Evolutionary conservation across 1,284 basidiomycete genomes (phyloP).

Genomic region (Coniferiporia weirii): DNA sequence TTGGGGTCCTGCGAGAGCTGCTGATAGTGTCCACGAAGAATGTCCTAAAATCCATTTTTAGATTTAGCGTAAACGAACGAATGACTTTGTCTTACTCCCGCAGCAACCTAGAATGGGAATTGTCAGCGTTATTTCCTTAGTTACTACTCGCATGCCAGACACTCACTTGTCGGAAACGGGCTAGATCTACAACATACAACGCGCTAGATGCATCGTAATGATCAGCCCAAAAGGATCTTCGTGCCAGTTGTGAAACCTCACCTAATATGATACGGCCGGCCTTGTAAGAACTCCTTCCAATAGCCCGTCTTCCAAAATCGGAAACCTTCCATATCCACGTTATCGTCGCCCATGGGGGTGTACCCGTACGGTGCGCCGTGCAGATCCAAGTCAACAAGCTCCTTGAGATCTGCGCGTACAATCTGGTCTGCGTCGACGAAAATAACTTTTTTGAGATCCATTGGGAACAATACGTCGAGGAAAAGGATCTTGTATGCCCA

Average conservation of each 20-base stretch:
- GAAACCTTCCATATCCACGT: constrained; percentile 94
- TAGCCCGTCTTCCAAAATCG: constrained; percentile 98
- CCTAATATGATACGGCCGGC: constrained; percentile 90
- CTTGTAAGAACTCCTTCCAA: constrained; percentile 82
- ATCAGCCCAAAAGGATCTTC: constrained; percentile 1
- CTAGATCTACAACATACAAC: constrained; percentile 94
- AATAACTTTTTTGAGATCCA: constrained; percentile 97
- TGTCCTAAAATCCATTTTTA: constrained; percentile 54
- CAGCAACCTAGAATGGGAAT: constrained; percentile 51
- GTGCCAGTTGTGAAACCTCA: constrained; percentile 26
- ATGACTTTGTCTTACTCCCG: constrained; percentile 53
- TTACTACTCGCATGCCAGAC: too few species aligned
- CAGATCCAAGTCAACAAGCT: constrained; percentile 87
- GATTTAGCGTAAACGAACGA: background rate
- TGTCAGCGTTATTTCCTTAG: background rate
- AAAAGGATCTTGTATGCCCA: constrained; percentile 99
- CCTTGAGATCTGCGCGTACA: constrained; percentile 90
- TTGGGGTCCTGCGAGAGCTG: constrained; percentile 89
- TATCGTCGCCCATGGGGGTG: constrained; percentile 96
- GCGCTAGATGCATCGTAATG: constrained; percentile 49
- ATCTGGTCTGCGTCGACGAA: constrained; percentile 99
- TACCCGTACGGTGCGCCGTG: constrained; percentile 92
- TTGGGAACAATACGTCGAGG: constrained; percentile 96
- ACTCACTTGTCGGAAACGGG: constrained; percentile 81
- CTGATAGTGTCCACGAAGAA: constrained; percentile 90